Conservation (phyloP, 805 yeast species). For the Blastobotrys mokoenaii region DNA sequence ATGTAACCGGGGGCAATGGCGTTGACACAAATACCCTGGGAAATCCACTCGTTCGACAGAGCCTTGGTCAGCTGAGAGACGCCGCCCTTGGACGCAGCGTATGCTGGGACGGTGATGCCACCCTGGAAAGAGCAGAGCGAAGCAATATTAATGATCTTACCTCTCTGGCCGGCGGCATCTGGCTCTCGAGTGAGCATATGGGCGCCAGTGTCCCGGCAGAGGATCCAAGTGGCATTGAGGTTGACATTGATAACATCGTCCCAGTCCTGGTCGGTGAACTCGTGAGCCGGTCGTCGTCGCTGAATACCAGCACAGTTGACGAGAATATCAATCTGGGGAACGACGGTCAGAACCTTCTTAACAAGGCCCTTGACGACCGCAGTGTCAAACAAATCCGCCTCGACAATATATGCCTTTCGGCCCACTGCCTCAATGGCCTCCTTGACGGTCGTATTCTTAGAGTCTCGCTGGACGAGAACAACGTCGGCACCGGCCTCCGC, state of each 20-base stretch:
- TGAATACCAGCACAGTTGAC: conserved; percentile 39
- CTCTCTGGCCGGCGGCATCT: conserved; percentile 22
- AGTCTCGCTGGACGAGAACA: conserved; percentile 34
- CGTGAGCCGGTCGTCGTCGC: conserved; percentile 27
- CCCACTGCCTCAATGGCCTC: conserved; percentile 25
- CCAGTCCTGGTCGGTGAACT: conserved; percentile 33
- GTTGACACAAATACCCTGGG: conserved; percentile 38
- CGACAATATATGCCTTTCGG: conserved; percentile 21
- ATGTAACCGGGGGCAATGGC: conserved; percentile 45
- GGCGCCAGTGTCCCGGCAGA: conserved; percentile 33
- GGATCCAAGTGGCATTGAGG: conserved; percentile 30
- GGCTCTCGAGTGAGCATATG: conserved; percentile 28
- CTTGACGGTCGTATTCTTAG: conserved; percentile 25
- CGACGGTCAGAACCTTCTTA: conserved; percentile 24
- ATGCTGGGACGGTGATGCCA: conserved; percentile 32
- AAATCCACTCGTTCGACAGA: conserved; percentile 39
- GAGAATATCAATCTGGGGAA: conserved; percentile 33
- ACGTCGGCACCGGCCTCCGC: conserved; percentile 43
- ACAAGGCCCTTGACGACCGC: conserved; percentile 28
- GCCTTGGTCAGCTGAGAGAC: conserved; percentile 32
- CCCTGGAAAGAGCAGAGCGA: conserved; percentile 37
- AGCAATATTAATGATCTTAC: conserved; percentile 37
- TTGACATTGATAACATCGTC: conserved; percentile 35
- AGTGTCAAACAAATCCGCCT: conserved; percentile 23
- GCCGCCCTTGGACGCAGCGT: conserved; percentile 38